A percentile compares a stretch with the other conserved stretches of the same genome.
These are phyloP conservation scores for Boletus insuetus DNA, from an alignment of 768 basidiomycete species.

Conservation along the genomic window DNA sequence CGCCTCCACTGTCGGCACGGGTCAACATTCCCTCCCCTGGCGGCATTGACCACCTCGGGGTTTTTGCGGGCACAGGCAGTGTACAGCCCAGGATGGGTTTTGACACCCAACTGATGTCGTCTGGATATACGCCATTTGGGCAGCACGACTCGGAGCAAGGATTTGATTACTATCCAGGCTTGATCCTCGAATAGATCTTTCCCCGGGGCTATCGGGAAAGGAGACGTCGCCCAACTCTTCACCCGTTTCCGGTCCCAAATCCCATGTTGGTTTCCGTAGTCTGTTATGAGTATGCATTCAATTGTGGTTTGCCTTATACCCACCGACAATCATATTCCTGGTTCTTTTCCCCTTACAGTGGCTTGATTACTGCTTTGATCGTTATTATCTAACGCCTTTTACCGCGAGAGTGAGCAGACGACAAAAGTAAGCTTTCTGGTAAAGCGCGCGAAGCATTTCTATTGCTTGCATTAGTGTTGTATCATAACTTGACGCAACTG, in stretches of 20 bases:
- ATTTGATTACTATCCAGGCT: slow-evolving; percentile 31
- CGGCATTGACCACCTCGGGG: slow-evolving; percentile 38
- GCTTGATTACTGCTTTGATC: not conserved
- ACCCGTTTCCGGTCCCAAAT: not conserved
- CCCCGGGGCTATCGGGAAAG: not conserved
- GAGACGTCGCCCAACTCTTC: not conserved
- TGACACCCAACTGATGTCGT: slow-evolving; percentile 22
- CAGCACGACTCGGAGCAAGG: slow-evolving; percentile 24
- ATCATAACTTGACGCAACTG: slow-evolving; percentile 17
- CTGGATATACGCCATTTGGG: slow-evolving; percentile 32
- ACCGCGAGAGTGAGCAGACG: slow-evolving; percentile 1
- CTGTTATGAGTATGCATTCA: slow-evolving; percentile 11
- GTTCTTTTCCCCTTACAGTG: not conserved
- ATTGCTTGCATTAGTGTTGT: slow-evolving; percentile 17
- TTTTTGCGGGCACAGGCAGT: slow-evolving; percentile 57
- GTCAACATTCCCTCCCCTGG: slow-evolving; percentile 36
- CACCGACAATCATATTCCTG: not conserved
- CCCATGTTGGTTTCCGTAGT: slow-evolving; percentile 1
- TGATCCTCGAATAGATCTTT: slow-evolving; percentile 21
- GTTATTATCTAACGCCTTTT: slow-evolving; percentile 4
- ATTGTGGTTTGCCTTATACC: slow-evolving; percentile 18
- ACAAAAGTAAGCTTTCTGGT: slow-evolving; percentile 9
- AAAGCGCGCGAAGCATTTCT: not conserved
- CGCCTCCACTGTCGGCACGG: slow-evolving; percentile 39
- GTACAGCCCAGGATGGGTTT: slow-evolving; percentile 25